These are phyloP conservation scores for Ulmus americana DNA, from an alignment of 331 rosid genomes.

Conservation along the genomic window DNA sequence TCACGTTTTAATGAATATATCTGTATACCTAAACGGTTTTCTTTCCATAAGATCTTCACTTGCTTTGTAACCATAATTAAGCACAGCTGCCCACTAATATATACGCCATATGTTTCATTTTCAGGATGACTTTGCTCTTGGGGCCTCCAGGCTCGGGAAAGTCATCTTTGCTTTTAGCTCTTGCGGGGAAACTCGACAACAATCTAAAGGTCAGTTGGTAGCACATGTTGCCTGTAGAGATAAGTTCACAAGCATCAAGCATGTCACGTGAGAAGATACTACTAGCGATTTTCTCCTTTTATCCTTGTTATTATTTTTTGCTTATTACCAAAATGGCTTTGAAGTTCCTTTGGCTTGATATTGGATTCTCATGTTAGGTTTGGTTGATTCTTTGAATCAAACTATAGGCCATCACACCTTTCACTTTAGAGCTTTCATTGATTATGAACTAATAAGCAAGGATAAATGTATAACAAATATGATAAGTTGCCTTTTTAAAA, in stretches of 20 bases:
- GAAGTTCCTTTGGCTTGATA: not conserved
- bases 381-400: not conserved
- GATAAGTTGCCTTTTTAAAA: too few relatives aligned
- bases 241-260: constrained; percentile 18
- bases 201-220: constrained; percentile 43
- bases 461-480: too few relatives aligned
- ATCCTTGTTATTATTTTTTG: not conserved
- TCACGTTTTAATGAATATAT: constrained; percentile 3
- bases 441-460: not conserved
- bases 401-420: not conserved
- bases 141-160: constrained; percentile 90
- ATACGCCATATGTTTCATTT: constrained; percentile 3
- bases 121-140: constrained; percentile 79
- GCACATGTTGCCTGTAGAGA: not conserved
- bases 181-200: constrained; percentile 64
- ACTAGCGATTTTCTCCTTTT: not conserved
- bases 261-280: not conserved
- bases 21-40: too few relatives aligned
- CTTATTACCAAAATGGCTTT: not conserved
- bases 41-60: constrained; percentile 26
- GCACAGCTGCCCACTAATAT: constrained; percentile 7
- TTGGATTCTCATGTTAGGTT: not conserved
- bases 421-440: not conserved
- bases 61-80: constrained; percentile 24
- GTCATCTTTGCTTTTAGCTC: constrained; percentile 69